These are phyloP conservation scores for Citrus australasica DNA, from an alignment of 345 rosid genomes.

Conservation along the genomic window DNA sequence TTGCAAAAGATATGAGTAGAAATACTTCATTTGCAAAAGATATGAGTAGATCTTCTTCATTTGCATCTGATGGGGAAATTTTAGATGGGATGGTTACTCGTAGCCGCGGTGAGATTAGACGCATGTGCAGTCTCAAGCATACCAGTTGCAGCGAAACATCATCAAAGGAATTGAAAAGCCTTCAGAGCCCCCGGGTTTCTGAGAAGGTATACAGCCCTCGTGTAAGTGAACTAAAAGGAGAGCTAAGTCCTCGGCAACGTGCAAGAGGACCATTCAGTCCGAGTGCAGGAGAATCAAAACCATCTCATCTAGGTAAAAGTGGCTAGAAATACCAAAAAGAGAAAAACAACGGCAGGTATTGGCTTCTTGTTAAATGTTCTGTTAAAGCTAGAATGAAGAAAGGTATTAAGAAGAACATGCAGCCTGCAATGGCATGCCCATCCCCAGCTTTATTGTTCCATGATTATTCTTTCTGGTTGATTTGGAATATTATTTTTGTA, in stretches of 20 bases:
- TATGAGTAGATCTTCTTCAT: conserved; percentile 61
- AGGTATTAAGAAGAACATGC: not conserved
- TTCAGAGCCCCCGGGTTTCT: conserved; percentile 56
- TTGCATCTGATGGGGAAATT: conserved; percentile 68
- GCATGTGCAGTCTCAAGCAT: conserved; percentile 53
- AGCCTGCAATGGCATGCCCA: not conserved
- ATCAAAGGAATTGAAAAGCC: conserved; percentile 40
- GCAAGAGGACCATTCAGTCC: conserved; percentile 67
- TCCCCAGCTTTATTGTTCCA: not conserved
- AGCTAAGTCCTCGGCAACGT: conserved; percentile 49
- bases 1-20: conserved; percentile 32
- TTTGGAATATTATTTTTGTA: not conserved
- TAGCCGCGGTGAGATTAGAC: conserved; percentile 84
- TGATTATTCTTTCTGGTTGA: not conserved
- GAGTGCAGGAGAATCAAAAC: conserved; percentile 43
- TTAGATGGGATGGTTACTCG: conserved; percentile 78
- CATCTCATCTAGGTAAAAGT: conserved; percentile 60
- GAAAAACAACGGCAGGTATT: not conserved
- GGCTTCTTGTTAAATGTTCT: not conserved
- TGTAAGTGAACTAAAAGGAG: conserved; percentile 48
- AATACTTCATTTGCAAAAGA: conserved; percentile 35
- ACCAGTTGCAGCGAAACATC: conserved; percentile 41
- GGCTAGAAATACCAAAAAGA: conserved; percentile 26
- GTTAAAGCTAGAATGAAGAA: not conserved
- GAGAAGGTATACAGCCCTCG: conserved; percentile 61